phyloP scores from a whole-genome alignment of 345 rosid genomes.

The Brassica juncea region DNA sequence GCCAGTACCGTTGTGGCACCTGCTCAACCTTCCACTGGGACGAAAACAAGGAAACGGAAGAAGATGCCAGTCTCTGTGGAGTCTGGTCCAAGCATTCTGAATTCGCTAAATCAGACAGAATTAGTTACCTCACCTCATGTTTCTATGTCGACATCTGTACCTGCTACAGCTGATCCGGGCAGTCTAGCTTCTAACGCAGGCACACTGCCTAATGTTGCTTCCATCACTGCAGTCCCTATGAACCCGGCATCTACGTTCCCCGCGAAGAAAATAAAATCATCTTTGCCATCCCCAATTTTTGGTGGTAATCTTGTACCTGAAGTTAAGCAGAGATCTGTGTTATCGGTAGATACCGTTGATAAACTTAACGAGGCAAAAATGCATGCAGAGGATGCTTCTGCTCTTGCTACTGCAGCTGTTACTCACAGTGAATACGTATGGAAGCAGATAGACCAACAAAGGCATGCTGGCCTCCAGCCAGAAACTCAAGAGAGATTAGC shows the following conservation, averaged over 20 bases:
- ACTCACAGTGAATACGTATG: constrained; percentile 67
- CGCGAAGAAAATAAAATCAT: constrained; percentile 45
- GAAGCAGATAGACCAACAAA: constrained; percentile 68
- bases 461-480: constrained; percentile 50
- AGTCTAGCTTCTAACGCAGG: constrained; percentile 23
- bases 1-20: constrained; percentile 50
- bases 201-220: constrained; percentile 20
- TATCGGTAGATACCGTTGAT: constrained; percentile 63
- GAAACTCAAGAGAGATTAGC: constrained; percentile 71
- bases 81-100: constrained; percentile 47
- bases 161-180: constrained; percentile 29
- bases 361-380: constrained; percentile 68
- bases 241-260: constrained; percentile 45
- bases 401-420: constrained; percentile 77
- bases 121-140: constrained; percentile 46
- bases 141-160: constrained; percentile 38
- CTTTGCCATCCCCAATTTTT: constrained; percentile 44
- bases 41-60: constrained; percentile 80
- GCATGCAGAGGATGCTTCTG: constrained; percentile 87
- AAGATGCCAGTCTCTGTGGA: constrained; percentile 58
- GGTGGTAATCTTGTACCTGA: constrained; percentile 48
- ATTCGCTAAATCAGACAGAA: constrained; percentile 51
- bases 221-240: constrained; percentile 43
- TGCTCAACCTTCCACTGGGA: constrained; percentile 53
- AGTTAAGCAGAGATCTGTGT: constrained; percentile 44